Conservation (phyloP, 805 yeast genomes). For the Scheffersomyces spartinae region DNA sequence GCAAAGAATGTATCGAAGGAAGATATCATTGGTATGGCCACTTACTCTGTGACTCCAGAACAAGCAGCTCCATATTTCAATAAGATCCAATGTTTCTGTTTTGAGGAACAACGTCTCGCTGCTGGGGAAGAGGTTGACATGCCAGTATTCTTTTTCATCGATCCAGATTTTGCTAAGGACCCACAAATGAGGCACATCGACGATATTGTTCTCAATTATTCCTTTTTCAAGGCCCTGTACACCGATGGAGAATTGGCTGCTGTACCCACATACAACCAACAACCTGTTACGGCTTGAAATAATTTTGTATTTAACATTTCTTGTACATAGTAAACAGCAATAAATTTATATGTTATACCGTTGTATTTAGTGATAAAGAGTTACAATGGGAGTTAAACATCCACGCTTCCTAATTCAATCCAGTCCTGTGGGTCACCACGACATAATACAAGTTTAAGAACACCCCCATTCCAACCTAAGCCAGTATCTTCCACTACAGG, state of each 20-base stretch:
- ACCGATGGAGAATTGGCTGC: constrained; percentile 30
- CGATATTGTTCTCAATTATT: constrained; percentile 83
- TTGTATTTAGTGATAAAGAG: too few species aligned
- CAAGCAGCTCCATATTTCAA: constrained; percentile 94
- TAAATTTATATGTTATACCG: too few species aligned
- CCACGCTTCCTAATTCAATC: constrained; percentile 49
- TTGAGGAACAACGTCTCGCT: constrained; percentile 85
- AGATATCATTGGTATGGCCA: constrained; percentile 97
- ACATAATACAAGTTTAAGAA: constrained; percentile 54
- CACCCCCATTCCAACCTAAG: constrained; percentile 59
- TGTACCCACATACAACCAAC: too few species aligned
- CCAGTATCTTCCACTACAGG: constrained; percentile 14
- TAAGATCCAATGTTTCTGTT: constrained; percentile 96
- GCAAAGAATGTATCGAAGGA: constrained; percentile 79
- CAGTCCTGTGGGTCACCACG: constrained; percentile 65
- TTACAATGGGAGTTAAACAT: too few species aligned
- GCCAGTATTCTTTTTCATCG: constrained; percentile 96
- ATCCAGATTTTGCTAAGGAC: constrained; percentile 89
- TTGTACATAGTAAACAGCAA: too few species aligned
- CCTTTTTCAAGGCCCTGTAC: constrained; percentile 66
- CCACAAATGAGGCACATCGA: constrained; percentile 87
- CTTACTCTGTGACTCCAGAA: constrained; percentile 93
- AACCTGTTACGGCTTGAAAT: too few species aligned
- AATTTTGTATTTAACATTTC: too few species aligned
- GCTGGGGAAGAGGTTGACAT: constrained; percentile 98